Percentiles rank a stretch among this genome's conserved stretches.
Conservation (phyloP, 306 rosid genomes). For the Quillaja saponaria region DNA sequence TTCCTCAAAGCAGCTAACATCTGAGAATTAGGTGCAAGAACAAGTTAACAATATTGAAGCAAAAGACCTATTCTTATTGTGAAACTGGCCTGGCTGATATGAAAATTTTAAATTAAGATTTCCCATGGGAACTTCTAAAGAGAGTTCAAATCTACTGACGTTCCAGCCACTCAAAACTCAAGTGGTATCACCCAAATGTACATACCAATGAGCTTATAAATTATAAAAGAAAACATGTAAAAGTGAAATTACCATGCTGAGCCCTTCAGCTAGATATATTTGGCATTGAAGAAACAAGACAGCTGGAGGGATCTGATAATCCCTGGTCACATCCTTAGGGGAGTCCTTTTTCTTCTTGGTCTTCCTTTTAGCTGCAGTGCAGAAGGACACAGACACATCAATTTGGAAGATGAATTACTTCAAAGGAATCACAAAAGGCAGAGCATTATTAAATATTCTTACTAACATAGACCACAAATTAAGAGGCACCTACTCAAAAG, state of each 20-base stretch:
- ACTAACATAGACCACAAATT: no score
- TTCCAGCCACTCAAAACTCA: constrained; percentile 9
- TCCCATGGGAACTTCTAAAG: background rate
- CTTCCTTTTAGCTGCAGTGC: constrained; percentile 68
- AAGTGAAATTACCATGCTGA: constrained; percentile 67
- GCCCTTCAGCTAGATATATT: constrained; percentile 87
- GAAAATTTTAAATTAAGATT: background rate
- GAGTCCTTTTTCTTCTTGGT: constrained; percentile 77
- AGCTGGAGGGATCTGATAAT: constrained; percentile 66
- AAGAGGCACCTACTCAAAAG: no score
- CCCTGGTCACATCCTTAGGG: constrained; percentile 59
- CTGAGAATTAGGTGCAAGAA: constrained; percentile 48
- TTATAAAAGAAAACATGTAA: constrained; percentile 25
- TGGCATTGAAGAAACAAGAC: constrained; percentile 91
- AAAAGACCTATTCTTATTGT: constrained; percentile 10
- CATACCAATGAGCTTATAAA: constrained; percentile 5
- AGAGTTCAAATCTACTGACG: background rate
- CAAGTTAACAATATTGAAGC: constrained; percentile 34
- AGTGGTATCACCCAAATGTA: constrained; percentile 24
- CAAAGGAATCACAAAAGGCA: constrained; percentile 21
- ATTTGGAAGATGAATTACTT: no score
- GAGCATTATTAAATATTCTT: no score
- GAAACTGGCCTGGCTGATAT: constrained; percentile 13
- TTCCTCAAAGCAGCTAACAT: constrained; percentile 89
- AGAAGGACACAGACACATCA: constrained; percentile 18